phyloP scores from a whole-genome alignment of 805 yeast species.

The Kluyveromyces nonfermentans region DNA sequence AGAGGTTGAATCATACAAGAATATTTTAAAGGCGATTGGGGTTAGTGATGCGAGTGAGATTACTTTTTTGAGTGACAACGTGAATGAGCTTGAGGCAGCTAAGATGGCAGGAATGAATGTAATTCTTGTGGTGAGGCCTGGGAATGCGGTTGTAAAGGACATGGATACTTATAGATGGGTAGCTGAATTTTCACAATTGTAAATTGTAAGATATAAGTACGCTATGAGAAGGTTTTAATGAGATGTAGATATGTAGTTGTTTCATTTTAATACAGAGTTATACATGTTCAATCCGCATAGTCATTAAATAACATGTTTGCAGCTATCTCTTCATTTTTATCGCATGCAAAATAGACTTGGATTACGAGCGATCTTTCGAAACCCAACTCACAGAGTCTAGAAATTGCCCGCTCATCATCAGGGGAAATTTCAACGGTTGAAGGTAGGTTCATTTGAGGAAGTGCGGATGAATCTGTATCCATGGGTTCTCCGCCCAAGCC shows the following conservation, averaged over 20 bases:
- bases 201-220: constrained; percentile 4
- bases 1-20: constrained; percentile 46
- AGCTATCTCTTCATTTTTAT: constrained; percentile 92
- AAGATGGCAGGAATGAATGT: constrained; percentile 50
- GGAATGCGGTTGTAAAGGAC: constrained; percentile 47
- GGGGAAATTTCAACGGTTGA: constrained; percentile 52
- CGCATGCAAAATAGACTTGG: constrained; percentile 96
- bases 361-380: constrained; percentile 81
- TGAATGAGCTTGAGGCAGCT: constrained; percentile 71
- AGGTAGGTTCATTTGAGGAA: constrained; percentile 20
- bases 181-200: constrained; percentile 24
- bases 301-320: constrained; percentile 81
- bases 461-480: constrained; percentile 34
- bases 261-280: neutral
- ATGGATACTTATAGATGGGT: constrained; percentile 22
- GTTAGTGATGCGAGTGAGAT: constrained; percentile 25
- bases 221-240: neutral
- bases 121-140: constrained; percentile 58
- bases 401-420: constrained; percentile 84
- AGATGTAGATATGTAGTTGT: neutral
- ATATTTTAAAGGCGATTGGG: constrained; percentile 39
- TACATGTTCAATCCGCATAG: constrained; percentile 29
- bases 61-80: constrained; percentile 74
- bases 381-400: constrained; percentile 84
- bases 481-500: constrained; percentile 11